Base-by-base conservation (phyloP, 306 rosid genomes). In the Mimosa bimucronata region DNA sequence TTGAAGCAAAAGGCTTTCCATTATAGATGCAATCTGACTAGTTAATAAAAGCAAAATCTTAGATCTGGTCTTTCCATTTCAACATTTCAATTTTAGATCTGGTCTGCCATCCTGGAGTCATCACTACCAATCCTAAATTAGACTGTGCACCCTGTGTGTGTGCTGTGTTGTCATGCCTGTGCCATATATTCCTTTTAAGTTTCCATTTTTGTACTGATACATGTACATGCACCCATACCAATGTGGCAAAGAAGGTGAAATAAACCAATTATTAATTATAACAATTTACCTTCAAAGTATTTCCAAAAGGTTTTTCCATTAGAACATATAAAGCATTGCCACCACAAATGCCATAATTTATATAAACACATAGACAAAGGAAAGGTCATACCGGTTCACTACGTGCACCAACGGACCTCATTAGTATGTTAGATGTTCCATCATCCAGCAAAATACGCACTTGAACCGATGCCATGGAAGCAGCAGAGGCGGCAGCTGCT, bases 381-480 rank as follows among this genome's bases (percentile, higher is more conserved):
- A 72, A 87, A 71, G 81, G 71, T 77, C 85, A 42, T 89, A 96
- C 99, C 71, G 98, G 98, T 57, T 96, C 99, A 80, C 80, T 89
- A 80, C 92, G 97, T 75, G 92, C 89, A 71, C 99, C 99, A 30
- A 96, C 91, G 76, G 99, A 93, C 57, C 97, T 90, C 92, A 92
- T 91, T 64, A 96, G 85, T 83, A 96, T 89, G 82, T 96, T 96
- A 77, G 99, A 96, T 75, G 99, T 96, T 78, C 99, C 99, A 86
- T 96, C 99, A 84, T 96, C 99, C 46, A 96, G 90, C 86, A 96
- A 80, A 77, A 96, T 96, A 71, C 97, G 99, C 66, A 96, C 99
- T 96, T 96, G 99, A 81, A 96, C 94, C 84, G 94, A 89, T 23
- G 74, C 74, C 74, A 69, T 42, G 21, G 74, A 69, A 41, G 74